phyloP scores from a whole-genome alignment of 805 yeast species.

The Schizosaccharomyces lindneri region DNA sequence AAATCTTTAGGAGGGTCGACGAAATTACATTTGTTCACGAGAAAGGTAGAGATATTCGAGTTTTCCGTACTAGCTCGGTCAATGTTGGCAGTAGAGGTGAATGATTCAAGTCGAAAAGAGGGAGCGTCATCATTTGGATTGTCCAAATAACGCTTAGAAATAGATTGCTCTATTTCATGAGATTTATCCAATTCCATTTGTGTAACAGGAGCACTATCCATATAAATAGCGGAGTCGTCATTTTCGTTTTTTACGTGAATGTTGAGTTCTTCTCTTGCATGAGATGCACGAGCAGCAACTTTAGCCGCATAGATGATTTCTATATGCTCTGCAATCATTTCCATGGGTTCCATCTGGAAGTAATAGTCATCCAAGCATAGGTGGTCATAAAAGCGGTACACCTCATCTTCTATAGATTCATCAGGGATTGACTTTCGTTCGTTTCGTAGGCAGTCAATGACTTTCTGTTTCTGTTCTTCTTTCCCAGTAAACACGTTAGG shows the following conservation, averaged over 20 bases:
- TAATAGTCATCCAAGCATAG: conserved; percentile 42
- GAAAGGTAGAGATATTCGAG: conserved; percentile 42
- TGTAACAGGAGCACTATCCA: conserved; percentile 27
- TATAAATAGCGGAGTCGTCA: conserved; percentile 72
- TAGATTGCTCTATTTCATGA: conserved; percentile 16
- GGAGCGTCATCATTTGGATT: conserved; percentile 11
- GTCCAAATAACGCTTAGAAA: conserved; percentile 53
- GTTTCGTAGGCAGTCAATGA: background rate
- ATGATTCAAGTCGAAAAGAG: conserved; percentile 52
- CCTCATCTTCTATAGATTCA: background rate
- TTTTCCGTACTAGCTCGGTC: conserved; percentile 12
- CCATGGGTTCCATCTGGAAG: conserved; percentile 65
- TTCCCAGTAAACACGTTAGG: background rate
- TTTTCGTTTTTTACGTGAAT: conserved; percentile 60
- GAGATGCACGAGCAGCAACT: conserved; percentile 60
- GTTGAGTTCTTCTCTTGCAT: conserved; percentile 24
- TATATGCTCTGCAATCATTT: conserved; percentile 59
- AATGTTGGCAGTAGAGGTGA: conserved; percentile 30
- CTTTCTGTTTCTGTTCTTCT: background rate
- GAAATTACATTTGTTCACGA: conserved; percentile 56
- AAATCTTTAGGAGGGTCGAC: conserved; percentile 9
- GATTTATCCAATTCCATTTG: conserved; percentile 28
- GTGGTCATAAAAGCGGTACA: conserved; percentile 54
- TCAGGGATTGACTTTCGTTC: background rate
- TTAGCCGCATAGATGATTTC: conserved; percentile 81